Base-by-base conservation (phyloP, 1,139 yeast species). In the Sugiyamaella neomexicana region DNA sequence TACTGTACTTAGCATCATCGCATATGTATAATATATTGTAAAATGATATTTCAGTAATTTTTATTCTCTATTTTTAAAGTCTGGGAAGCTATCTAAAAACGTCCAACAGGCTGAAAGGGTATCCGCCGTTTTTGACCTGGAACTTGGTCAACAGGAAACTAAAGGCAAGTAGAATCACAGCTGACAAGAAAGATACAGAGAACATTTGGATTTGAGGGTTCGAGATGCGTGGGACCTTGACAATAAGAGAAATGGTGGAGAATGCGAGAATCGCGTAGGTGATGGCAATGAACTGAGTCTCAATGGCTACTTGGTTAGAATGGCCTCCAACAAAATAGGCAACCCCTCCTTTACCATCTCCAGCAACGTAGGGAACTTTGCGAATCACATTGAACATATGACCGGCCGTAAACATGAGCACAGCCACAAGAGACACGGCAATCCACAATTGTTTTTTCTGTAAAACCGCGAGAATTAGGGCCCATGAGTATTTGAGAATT, bases 301-400 rank as follows among this genome's bases (percentile, higher is more conserved):
- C 67, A 78, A 83, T 65, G 5, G 68, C 97, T 57, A 80, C 80
- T 71, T 93, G 99, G 51, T 74, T 75, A 65, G 85, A 88, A 63
- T 87, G 90, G 32, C 88, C 83, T 15, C 76, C 81, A 6, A 79
- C 77, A 65, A 91, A 81, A 68, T 89, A 90, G 43, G 80, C 78
- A 2, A 80, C 76, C 2, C 72, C 71, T 29, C 91, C 93, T 49
- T 79, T 73, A 7, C 75, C 76, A 52, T 76, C 78, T 46, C 79
- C 79, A 57, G 82, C 83, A 37, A 86, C 76, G 65, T 83, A 86
- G 16, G 89, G 96, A 7, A 85, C 79, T 43, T 80, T 80, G 68
- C 98, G 82, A 60, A 93, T 93, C 63, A 82, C 81, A 69, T 89
- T 90, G 79, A 83, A 93, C 99, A 93, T 93, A 72, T 90, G 88